phyloP scores from a whole-genome alignment of 2,329 filamentous ascomycete genomes.

The Chrysoporthe cubensis region DNA sequence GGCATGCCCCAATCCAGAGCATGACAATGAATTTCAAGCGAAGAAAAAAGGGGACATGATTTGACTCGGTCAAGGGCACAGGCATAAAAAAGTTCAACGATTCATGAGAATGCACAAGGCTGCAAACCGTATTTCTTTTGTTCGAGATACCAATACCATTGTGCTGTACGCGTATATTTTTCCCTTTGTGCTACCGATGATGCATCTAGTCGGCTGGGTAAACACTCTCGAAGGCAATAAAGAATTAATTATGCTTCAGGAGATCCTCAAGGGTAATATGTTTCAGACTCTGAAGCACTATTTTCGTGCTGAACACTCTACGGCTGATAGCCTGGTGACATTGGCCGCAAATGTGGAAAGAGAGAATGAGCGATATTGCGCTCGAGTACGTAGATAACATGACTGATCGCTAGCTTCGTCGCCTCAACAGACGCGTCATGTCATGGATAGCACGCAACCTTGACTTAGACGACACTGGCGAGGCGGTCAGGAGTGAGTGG shows the following conservation, averaged over 20 bases:
- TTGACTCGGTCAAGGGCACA: neutral
- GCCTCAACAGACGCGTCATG: too few species aligned
- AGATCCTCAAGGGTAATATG: neutral
- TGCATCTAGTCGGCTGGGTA: neutral
- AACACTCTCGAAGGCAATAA: neutral
- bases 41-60: neutral
- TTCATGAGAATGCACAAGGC: neutral
- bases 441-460: too few species aligned
- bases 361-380: too few species aligned
- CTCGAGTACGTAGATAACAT: too few species aligned
- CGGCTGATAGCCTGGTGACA: too few species aligned
- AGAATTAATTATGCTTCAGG: neutral
- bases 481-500: too few species aligned
- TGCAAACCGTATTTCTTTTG: neutral
- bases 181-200: neutral
- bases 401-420: too few species aligned
- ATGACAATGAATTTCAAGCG: neutral
- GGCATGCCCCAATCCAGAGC: neutral
- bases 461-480: too few species aligned
- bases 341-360: too few species aligned
- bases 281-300: neutral
- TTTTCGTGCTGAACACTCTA: neutral
- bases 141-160: neutral
- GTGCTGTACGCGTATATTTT: neutral
- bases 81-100: neutral